Conservation (phyloP, 1,284 basidiomycete species). For the Pyrrhoderma lamaoense region DNA sequence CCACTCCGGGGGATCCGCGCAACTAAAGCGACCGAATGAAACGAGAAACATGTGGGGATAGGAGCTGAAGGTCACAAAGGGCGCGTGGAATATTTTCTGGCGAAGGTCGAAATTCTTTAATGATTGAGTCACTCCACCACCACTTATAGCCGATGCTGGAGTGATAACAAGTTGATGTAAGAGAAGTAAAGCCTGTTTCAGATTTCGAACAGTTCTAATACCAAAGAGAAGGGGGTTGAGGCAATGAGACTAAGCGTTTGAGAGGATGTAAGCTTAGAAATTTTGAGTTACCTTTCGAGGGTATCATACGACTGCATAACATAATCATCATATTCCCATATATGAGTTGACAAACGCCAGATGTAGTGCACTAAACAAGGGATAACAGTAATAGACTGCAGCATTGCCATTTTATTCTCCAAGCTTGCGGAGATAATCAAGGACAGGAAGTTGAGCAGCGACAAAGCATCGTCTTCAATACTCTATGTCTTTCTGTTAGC, state of each 20-base stretch:
- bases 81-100: constrained; percentile 45
- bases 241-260: constrained; percentile 3
- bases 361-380: constrained; percentile 55
- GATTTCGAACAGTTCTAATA: constrained; percentile 40
- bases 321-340: constrained; percentile 62
- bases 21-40: constrained; percentile 67
- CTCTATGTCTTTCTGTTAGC: constrained; percentile 18
- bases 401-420: constrained; percentile 42
- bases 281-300: constrained; percentile 18
- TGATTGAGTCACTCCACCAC: constrained; percentile 3
- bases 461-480: constrained; percentile 35
- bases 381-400: constrained; percentile 46
- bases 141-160: constrained; percentile 28
- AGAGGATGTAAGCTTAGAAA: constrained; percentile 33
- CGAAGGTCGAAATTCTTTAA: constrained; percentile 36
- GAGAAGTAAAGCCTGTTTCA: constrained; percentile 47
- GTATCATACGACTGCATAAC: constrained; percentile 32
- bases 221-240: constrained; percentile 12
- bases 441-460: constrained; percentile 49
- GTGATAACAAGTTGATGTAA: constrained; percentile 54
- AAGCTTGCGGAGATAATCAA: constrained; percentile 46
- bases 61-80: constrained; percentile 51
- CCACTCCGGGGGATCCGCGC: constrained; percentile 60
- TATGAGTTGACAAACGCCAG: constrained; percentile 39
- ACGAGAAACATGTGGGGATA: constrained; percentile 73